Base-by-base conservation (phyloP, 176 grass and related monocot species). In the Aegilops bicornis region DNA sequence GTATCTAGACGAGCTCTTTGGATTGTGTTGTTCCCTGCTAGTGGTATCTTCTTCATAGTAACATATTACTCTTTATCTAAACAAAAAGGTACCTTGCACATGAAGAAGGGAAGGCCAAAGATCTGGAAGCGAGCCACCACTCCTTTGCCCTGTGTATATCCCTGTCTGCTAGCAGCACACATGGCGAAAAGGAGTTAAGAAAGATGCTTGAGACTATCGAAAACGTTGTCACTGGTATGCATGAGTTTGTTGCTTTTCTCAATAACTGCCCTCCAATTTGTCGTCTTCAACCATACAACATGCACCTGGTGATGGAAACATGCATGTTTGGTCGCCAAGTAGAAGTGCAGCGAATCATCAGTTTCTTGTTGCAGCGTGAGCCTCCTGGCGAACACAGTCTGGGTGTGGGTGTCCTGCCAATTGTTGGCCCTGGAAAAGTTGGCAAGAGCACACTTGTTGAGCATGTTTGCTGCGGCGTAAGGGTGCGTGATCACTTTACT, bases 301-400 rank as follows among this genome's bases (percentile, higher is more conserved):
- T 43, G 10, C 27, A 84, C n/a, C 6, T 86, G 32, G 1, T 79
- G 27, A 8, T 70, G 29, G 75, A 78, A 7, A 69, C 8, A 43
- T 79, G 75, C 43, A 37, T 37, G 62, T 85, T 85, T 69, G 83
- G 73, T 27, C 62, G 45, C 14, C 83, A 78, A 13, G 48, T 23
- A 30, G 83, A 85, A 29, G 67, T 78, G 62, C 22, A 83, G 7
- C 24, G 24, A 16, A 19, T 62, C 35, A 61, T 83, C 9, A 16
- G 29, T 16, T 83, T 83, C 35, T 73, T 74, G 24, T 58, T 83
- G 52, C 35, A 31, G 3, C 20, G 11, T 2, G 67, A 58, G 12
- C 20, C 64, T 69, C 24, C 24, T 69, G 66, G 66, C 30, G 37
- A 72, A 40, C 6, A 48, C 13, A 6, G 7, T 45, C 43, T 2